phyloP scores from a whole-genome alignment of 1,284 basidiomycete species.

The Caloboletus inedulis region DNA sequence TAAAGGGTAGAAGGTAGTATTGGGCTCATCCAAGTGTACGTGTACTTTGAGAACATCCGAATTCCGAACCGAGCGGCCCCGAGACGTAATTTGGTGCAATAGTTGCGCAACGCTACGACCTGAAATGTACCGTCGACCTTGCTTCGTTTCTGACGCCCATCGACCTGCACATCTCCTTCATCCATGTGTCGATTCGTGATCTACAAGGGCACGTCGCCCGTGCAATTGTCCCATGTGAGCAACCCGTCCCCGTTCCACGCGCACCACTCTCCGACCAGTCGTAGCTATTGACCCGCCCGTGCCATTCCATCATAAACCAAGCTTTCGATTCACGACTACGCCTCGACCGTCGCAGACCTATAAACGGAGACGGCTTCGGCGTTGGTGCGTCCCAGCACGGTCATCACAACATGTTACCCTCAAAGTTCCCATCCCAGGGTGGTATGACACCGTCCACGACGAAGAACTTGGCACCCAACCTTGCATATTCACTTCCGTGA shows the following conservation, averaged over 20 bases:
- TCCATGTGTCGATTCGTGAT: slow-evolving; percentile 86
- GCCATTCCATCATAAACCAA: slow-evolving; percentile 95
- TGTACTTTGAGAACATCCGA: slow-evolving; percentile 6
- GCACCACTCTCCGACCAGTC: slow-evolving; percentile 12
- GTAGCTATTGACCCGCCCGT: slow-evolving; percentile 84
- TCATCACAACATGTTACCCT: background rate
- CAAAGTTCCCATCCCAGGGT: slow-evolving; percentile 45
- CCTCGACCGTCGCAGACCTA: slow-evolving; percentile 75
- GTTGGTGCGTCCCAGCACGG: slow-evolving; percentile 65
- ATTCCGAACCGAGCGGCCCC: background rate
- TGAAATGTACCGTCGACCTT: background rate
- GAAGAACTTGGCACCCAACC: slow-evolving; percentile 82
- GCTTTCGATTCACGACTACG: slow-evolving; percentile 89
- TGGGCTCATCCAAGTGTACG: background rate
- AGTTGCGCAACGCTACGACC: slow-evolving; percentile 6
- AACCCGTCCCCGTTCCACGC: background rate
- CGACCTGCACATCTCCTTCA: background rate
- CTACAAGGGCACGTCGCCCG: slow-evolving; percentile 87
- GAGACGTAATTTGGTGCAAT: slow-evolving; percentile 23
- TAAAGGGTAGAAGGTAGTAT: background rate
- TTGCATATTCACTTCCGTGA: slow-evolving; percentile 96
- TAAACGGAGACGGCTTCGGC: slow-evolving; percentile 97
- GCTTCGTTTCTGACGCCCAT: background rate
- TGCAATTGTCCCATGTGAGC: slow-evolving; percentile 79
- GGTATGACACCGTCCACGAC: slow-evolving; percentile 81